Evolutionary conservation across 2,329 filamentous ascomycete genomes (phyloP).

Genomic region (Clarireedia monteithiana): DNA sequence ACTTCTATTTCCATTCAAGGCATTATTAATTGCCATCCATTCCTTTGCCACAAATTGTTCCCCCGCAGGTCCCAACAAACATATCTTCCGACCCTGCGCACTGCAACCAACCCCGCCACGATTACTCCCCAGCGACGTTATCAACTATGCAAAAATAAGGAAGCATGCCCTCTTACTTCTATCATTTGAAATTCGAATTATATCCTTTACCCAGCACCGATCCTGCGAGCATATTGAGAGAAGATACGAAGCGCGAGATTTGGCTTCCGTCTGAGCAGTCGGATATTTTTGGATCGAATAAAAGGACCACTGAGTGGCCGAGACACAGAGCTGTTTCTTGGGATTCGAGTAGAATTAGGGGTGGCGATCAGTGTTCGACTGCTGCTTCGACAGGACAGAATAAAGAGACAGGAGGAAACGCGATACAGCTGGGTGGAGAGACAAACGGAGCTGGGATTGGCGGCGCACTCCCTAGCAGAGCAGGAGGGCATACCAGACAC

Average conservation of each 20-base stretch:
- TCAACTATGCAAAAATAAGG: not conserved
- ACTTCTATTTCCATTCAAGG: no score
- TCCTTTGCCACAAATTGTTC: not conserved
- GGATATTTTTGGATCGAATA: conserved; percentile 33
- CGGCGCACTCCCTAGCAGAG: no score
- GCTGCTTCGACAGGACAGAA: conserved; percentile 11
- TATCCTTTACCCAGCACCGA: conserved; percentile 33
- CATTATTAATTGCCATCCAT: no score
- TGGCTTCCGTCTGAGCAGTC: conserved; percentile 44
- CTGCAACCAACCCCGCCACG: not conserved
- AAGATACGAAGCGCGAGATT: conserved; percentile 21
- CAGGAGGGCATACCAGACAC: no score
- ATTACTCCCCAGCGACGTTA: no score
- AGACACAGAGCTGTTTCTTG: conserved; percentile 12
- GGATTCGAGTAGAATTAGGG: not conserved
- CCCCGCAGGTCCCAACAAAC: not conserved
- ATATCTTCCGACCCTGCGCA: not conserved
- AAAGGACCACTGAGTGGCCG: conserved; percentile 15
- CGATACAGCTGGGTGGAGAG: no score
- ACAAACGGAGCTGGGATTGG: no score
- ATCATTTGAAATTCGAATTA: conserved; percentile 60
- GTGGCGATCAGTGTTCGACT: not conserved
- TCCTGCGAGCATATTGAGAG: not conserved
- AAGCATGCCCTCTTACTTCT: conserved; percentile 42
- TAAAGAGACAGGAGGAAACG: not conserved